Evolutionary conservation across 1,284 basidiomycete species (phyloP), one percentile per base, ranked within the genome.

Genomic region (Violaceomyces palustris): DNA sequence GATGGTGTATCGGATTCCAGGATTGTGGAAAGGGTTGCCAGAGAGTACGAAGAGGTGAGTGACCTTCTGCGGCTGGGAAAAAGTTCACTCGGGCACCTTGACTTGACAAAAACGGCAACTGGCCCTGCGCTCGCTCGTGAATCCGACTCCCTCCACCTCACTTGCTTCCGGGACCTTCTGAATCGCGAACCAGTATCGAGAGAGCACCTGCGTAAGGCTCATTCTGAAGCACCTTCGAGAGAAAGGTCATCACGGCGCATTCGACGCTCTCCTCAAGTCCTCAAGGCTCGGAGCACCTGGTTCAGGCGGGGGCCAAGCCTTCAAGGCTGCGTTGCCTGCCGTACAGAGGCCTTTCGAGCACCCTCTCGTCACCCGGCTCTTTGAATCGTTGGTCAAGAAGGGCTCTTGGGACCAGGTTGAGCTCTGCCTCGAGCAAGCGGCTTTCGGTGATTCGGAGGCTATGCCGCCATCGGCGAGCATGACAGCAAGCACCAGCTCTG

Each of bases 151-250:
- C n/a, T 6, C 29, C 32, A 3, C 26, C 24, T 31, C 12, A 29
- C 24, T 29, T 29, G 5, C 23, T 22, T n/a, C 19, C 17, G n/a
- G n/a, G n/a, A n/a, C n/a, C n/a, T n/a, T n/a, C n/a, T n/a, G n/a
- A n/a, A n/a, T n/a, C n/a, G 26, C 31, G 8, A 15, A 4, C 14
- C 44, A 70, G 50, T 53, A 72, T 46, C 63, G 69, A 18, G 55
- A 63, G 22, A 50, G 49, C 11, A 47, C 47, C 1, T 60, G 69
- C 4, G 52, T 58, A 0, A 66, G 68, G 26, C 57, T 74, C 21
- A 64, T 74, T 27, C 78, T 88, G 43, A 88, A 88, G 61, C 83
- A 88, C 62, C 80, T 89, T 27, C 82, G 87, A 34, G 82, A 85
- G 69, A 80, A 84, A 25, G 82, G 85, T 14, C 79, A 87, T 39